Base-by-base conservation (phyloP, 257 asterid genomes). In the Fraxinus americana region DNA sequence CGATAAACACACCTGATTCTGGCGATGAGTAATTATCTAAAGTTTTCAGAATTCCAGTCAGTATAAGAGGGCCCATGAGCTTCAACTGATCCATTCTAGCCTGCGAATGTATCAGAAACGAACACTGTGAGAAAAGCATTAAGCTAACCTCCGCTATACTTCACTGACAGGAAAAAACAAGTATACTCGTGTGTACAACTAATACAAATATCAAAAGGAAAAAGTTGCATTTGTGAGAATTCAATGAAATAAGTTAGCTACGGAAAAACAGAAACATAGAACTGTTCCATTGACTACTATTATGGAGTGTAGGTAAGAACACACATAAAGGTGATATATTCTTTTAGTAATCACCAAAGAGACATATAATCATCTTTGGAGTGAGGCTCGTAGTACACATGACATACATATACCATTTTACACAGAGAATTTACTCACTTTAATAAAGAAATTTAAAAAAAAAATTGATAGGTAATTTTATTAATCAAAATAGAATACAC, bases 61-160 rank as follows among this genome's bases (percentile, higher is more conserved):
- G 89, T 80, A 93, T 86, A 82, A 95, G 81, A 74, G 99, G 99
- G 83, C 97, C 98, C 97, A 92, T 95, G 83, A 90, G 96, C 89
- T 86, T 92, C 87, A 95, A 84, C 82, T 95, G 98, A 41, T 95
- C 97, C 77, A 86, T 79, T 80, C 86, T 84, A 80, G 97, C 97
- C 99, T 95, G 91, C 84, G 84, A 54, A 61, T 52, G 65, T 19
- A 63, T 65, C 79, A 66, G 38, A 52, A 54, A 39, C 50, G 77
- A 70, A 68, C 65, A 77, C 70, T 14, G 63, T n/a, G 59, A 52
- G 23, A 63, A 67, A 45, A 34, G 73, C 77, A 70, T 35, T 50
- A 61, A 76, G 30, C 65, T 74, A 75, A 57, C 72, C 75, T 50
- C 43, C 63, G 66, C 80, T 36, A 30, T 63, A 43, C 65, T 67